Percentiles rank a stretch among this genome's conserved stretches.
Evolutionary conservation across 148 eudicot species (phyloP).

Genomic region (Rhododendron williamsianum): DNA sequence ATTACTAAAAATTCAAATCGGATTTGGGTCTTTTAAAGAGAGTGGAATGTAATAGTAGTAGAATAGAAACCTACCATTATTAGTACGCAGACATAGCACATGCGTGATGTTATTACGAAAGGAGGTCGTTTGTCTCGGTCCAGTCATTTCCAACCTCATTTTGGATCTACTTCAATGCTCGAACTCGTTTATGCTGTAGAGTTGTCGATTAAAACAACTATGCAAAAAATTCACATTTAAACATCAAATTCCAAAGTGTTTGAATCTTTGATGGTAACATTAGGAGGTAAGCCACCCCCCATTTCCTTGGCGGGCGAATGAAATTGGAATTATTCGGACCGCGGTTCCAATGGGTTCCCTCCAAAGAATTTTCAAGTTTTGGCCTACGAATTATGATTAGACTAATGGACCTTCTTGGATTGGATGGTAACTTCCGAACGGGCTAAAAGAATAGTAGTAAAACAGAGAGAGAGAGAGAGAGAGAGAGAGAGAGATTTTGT

Average conservation of each 20-base stretch:
- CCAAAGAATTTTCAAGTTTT: not conserved
- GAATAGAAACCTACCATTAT: not conserved
- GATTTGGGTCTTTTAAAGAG: not conserved
- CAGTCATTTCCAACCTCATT: not conserved
- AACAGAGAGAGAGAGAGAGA: not conserved
- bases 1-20: not conserved
- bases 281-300: not conserved
- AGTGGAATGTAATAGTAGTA: not conserved
- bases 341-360: not conserved
- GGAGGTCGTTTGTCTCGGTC: not conserved
- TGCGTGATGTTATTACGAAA: not conserved
- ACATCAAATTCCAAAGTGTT: not conserved
- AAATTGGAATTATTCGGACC: not conserved
- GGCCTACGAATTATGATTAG: not conserved
- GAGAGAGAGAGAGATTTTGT: not conserved
- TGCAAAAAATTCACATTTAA: not conserved
- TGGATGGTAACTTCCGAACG: not conserved
- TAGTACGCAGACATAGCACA: not conserved
- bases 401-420: slow-evolving; percentile 6
- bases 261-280: not conserved
- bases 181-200: not conserved
- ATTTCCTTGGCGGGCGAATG: not conserved
- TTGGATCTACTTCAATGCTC: not conserved
- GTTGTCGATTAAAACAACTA: not conserved
- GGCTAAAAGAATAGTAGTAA: not conserved